Evolutionary conservation across 2,329 filamentous ascomycete species (phyloP), one percentile per base, ranked within the genome.

Genomic region (Epichloe amarillans): DNA sequence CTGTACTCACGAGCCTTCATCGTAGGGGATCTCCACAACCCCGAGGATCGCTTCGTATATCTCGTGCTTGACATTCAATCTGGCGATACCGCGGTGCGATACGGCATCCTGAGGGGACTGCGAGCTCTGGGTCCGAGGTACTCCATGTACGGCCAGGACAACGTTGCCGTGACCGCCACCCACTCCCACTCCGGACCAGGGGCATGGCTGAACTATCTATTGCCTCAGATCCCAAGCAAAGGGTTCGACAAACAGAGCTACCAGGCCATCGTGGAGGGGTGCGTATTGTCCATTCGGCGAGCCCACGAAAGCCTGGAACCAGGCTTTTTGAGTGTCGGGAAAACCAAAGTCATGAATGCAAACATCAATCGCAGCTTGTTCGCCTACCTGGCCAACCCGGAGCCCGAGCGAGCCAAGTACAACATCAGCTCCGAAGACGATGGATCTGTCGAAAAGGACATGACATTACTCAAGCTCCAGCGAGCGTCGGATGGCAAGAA

Each of bases 141-240:
- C 63, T 72, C 80, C 15, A 70, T 86, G 50, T 63, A 95, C 65
- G 80, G 77, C 45, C 79, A 85, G 60, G 76, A 84, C 56, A 95
- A 94, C 58, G 70, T 95, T 17, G 90, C 90, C n/a, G 77, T 96
- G 17, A 93, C 86, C 2, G 90, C 88, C 36, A 95, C 90, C 0
- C 90, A 96, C 64, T 91, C 86, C 2, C 90, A 96, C 68, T 84
- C 88, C 17, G 89, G 88, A 0, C 89, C 90, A 0, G 90, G 87
- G 4, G 90, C 86, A 15, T 96, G 88, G 88, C 74, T 93, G 62
- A 95, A 95, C 65, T 95, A 95, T 61, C 75, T 95, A 10, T 72
- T 96, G 14, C 90, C 89, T 10, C 89, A 95, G 62, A 84, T 95
- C 58, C 91, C 89, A 0, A 91, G 84, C 62, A 77, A 84, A 53